Evolutionary conservation across 768 basidiomycete genomes (phyloP).

Genomic region (Amanita fuliginea): DNA sequence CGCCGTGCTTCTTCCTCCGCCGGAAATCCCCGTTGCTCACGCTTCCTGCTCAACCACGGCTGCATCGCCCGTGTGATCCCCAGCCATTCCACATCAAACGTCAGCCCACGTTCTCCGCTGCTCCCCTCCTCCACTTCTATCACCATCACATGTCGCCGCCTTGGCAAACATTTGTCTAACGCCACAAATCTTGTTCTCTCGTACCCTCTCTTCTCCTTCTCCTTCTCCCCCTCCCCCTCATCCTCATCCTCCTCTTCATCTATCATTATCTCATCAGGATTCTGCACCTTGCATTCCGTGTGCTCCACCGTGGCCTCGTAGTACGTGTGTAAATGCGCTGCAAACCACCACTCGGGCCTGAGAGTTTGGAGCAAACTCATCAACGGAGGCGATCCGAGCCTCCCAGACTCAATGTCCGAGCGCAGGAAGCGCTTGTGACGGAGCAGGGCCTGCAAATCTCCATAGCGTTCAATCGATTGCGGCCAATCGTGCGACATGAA

Average conservation of each 20-base stretch:
- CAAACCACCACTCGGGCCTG: constrained; percentile 82
- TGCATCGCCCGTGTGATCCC: constrained; percentile 86
- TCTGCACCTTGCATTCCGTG: constrained; percentile 11
- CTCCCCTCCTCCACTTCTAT: constrained; percentile 25
- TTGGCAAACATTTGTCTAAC: constrained; percentile 79
- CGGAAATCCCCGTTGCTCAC: constrained; percentile 47
- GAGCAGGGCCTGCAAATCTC: constrained; percentile 55
- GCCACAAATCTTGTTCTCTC: constrained; percentile 71
- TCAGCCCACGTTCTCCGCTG: constrained; percentile 26
- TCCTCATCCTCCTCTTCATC: constrained; percentile 35
- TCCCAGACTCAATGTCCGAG: constrained; percentile 52
- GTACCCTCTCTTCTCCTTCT: constrained; percentile 28
- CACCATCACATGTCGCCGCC: constrained; percentile 71
- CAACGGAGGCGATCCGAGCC: constrained; percentile 80
- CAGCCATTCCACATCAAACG: constrained; percentile 88
- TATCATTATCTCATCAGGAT: constrained; percentile 43
- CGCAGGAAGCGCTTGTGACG: constrained; percentile 71
- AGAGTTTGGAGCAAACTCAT: constrained; percentile 65
- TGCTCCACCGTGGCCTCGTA: constrained; percentile 66
- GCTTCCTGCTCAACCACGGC: constrained; percentile 53
- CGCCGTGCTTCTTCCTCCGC: constrained; percentile 36
- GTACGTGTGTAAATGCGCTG: constrained; percentile 83
- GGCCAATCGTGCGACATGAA: constrained; percentile 99
- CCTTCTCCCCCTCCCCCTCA: constrained; percentile 13
- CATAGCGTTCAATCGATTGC: constrained; percentile 69